Percentiles rank a stretch among this genome's conserved stretches.
Conservation (phyloP, 257 asterid genomes). For the Plectranthus barbatus region DNA sequence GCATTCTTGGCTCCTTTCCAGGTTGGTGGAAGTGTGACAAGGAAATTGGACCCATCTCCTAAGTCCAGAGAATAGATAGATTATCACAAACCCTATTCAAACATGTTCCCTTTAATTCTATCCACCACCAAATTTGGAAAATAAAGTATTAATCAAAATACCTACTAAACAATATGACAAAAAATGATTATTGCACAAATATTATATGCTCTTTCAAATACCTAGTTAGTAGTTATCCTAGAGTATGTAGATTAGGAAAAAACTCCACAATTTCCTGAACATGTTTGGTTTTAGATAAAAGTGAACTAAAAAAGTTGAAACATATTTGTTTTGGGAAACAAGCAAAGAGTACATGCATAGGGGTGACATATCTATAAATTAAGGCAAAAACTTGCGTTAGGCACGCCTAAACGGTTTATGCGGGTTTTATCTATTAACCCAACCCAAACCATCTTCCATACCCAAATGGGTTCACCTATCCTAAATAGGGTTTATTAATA, state of each 20-base stretch:
- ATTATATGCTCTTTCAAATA: no score
- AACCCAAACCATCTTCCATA: no score
- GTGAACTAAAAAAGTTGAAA: no score
- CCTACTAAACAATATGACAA: not conserved
- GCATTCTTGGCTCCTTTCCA: conserved; percentile 2
- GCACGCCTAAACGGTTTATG: no score
- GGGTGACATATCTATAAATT: no score
- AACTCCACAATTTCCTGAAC: not conserved
- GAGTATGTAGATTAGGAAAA: not conserved
- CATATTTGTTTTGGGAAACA: no score
- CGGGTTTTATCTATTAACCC: no score
- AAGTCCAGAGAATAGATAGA: not conserved
- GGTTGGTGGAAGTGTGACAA: conserved; percentile 53
- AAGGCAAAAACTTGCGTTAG: no score
- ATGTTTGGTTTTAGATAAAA: not conserved
- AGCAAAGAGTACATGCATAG: no score
- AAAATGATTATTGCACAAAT: not conserved
- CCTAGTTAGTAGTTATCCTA: no score
- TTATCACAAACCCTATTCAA: not conserved
- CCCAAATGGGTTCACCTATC: no score
- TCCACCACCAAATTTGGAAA: not conserved
- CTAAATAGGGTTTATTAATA: no score
- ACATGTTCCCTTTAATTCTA: not conserved
- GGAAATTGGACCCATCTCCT: conserved; percentile 23
- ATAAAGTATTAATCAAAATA: not conserved